Base-by-base conservation (phyloP, 192 early-diverging fungal genomes). In the Dissophora ornata region DNA sequence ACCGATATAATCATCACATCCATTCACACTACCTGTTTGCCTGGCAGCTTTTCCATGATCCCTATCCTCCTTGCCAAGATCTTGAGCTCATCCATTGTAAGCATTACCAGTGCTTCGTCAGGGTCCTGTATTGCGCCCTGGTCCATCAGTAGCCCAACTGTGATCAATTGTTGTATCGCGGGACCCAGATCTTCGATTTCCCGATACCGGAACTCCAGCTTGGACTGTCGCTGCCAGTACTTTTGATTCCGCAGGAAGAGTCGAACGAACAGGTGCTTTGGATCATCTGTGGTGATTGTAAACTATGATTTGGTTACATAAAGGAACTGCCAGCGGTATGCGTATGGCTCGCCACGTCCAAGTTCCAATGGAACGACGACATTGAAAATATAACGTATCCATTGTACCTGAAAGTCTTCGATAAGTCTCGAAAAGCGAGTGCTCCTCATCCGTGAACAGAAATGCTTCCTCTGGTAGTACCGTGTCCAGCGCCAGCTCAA, bases 241-340 rank as follows among this genome's bases (percentile, higher is more conserved):
- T 67, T 67, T 38, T 80, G 71, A 10, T 80, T 83, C 19, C 81
- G 57, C 18, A 83, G 40, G 47, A 83, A 80, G 6, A 83, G 52
- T 22, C 79, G 44, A 18, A 83, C 81, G 55, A 83, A 80, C 21
- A 83, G 28, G 38, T 83, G 79, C 44, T 80, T 83, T 54, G 81
- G 64, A 34, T 77, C 73, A 47, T 77, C 73, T 77, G 46, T 32
- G n/a, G n/a, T n/a, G n/a, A n/a, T n/a, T n/a, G n/a, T n/a, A n/a
- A n/a, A n/a, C n/a, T n/a, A n/a, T n/a, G n/a, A n/a, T n/a, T n/a
- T n/a, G n/a, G n/a, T n/a, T n/a, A n/a, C n/a, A n/a, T n/a, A n/a
- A n/a, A n/a, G n/a, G n/a, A n/a, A n/a, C n/a, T n/a, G n/a, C n/a
- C n/a, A n/a, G n/a, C n/a, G n/a, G n/a, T n/a, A n/a, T n/a, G n/a